Conservation (phyloP, 164 flowering plant genomes). For the Annona squamosa region DNA sequence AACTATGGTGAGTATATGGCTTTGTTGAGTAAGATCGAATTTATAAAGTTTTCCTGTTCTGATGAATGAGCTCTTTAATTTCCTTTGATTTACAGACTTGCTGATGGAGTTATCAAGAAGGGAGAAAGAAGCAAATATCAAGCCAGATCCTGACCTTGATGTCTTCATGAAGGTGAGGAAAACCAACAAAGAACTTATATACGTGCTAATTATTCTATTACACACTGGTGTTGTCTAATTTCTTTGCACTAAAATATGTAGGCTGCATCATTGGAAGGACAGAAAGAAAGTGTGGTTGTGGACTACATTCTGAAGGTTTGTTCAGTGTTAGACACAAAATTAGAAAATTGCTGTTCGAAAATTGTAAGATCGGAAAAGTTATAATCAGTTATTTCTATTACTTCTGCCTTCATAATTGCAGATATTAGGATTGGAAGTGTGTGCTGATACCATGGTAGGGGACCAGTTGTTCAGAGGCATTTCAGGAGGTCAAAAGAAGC, state of each 20-base stretch:
- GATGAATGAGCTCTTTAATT: background rate
- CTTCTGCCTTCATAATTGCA: slow-evolving; percentile 4
- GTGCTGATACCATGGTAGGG: slow-evolving; percentile 27
- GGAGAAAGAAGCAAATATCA: slow-evolving; percentile 58
- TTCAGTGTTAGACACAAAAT: too few species aligned
- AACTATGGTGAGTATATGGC: slow-evolving; percentile 29
- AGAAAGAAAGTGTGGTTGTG: slow-evolving; percentile 19
- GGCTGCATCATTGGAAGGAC: slow-evolving; percentile 27
- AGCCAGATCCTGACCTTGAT: slow-evolving; percentile 70
- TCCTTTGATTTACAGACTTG: slow-evolving; percentile 34
- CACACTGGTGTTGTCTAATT: too few species aligned
- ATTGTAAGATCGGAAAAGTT: too few species aligned
- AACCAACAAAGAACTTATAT: background rate
- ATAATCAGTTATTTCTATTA: background rate
- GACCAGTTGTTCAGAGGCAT: slow-evolving; percentile 24
- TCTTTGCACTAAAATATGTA: background rate
- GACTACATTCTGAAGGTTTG: slow-evolving; percentile 24
- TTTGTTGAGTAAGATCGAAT: background rate
- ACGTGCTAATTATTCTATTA: background rate
- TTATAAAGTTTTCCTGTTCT: background rate
- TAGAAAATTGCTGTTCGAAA: background rate
- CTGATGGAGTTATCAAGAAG: slow-evolving; percentile 59
- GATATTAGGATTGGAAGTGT: slow-evolving; percentile 24
- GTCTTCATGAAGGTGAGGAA: slow-evolving; percentile 60
- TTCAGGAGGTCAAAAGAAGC: slow-evolving; percentile 28